Base-by-base conservation (phyloP, 2,329 filamentous ascomycete species). In the Gnomoniopsis smithogilvyi region DNA sequence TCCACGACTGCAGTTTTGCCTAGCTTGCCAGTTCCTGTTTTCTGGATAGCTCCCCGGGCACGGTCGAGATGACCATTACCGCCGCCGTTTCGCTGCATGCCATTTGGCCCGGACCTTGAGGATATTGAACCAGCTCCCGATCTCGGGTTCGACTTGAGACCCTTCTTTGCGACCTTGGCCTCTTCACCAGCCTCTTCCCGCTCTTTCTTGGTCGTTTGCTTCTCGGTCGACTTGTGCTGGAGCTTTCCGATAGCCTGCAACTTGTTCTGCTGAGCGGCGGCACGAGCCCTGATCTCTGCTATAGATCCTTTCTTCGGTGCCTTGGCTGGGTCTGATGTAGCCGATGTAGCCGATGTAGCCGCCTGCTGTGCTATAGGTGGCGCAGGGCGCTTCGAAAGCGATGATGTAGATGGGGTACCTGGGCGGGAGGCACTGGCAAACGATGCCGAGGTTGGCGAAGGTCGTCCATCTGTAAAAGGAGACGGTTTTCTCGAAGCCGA, bases 151-250 rank as follows among this genome's bases (percentile, higher is more conserved):
- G 64, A 59, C 58, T 58, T 64, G 10, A 54, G 51, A 14, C 53
- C 61, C 47, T 63, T 64, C 58, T 64, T 67, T 12, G 58, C 53
- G 22, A 63, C 59, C 26, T 59, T 65, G 12, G 68, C 67, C 33
- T 78, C 78, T 50, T 81, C 80, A 30, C 75, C 72, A 26, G 72
- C 63, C 22, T 74, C 72, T 60, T 78, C 74, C 30, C 82, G 79
- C 62, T 86, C 80, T 61, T 78, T 80, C 70, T 79, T 88, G 62
- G 74, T 78, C 7, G 80, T 74, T n/a, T 80, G 73, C 67, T 86
- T 88, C 65, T 90, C 88, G 1, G 86, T 82, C 21, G 87, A 80
- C 69, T 91, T 91, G 72, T 92, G 88, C 69, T 91, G 89, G 64
- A 92, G 90, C 65, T 85, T 86, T 57, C 88, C 88, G 24, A 88